Evolutionary conservation across 192 early-diverging fungal genomes (phyloP), one percentile per base, ranked within the genome.

Genomic region (Paraglomus brasilianum): DNA sequence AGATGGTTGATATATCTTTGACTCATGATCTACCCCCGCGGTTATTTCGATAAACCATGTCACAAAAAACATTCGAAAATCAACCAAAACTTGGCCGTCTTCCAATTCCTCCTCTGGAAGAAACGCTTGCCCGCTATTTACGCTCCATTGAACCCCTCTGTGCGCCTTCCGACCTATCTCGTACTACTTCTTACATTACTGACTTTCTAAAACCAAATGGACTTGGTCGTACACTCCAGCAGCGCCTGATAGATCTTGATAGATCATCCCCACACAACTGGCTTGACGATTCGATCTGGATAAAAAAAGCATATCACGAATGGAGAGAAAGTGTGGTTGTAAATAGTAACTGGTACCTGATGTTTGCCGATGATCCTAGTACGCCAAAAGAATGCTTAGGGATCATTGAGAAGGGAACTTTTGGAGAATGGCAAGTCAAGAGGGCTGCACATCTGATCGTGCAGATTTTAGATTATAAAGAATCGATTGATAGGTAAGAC

Each of bases 261-360:
- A 79, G 80, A 14, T 75, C 77, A 21, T 81, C 89, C 40, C 74
- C 79, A 5, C 63, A 77, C 74, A 89, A 85, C 70, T 92, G 90
- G 90, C 75, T 92, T 8, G 80, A 81, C 19, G 87, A 87, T 43
- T 82, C 75, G 30, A 92, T 82, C 83, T 91, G 86, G 91, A 71
- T 90, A 21, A 75, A 79, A 55, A 78, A 73, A 30, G 91, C 93
- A 7, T 94, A 93, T 75, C 85, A 90, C 57, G 79, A 83, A 30
- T 95, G 92, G 92, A 82, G 95, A 13, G 91, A 92, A 49, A 78
- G 87, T 9, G 61, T 93, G 30, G 75, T 93, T 67, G 83, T 97
- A 68, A 93, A 97, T 80, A 92, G 90, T 53, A 93, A 94, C 80
- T 97, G 92, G 87, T 94, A 87, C 70, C 84, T 94, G 24, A 47